Evolutionary conservation across 352 stramenopile species (phyloP), one percentile per base, ranked within the genome.

Genomic region (Pythium coloratum): DNA sequence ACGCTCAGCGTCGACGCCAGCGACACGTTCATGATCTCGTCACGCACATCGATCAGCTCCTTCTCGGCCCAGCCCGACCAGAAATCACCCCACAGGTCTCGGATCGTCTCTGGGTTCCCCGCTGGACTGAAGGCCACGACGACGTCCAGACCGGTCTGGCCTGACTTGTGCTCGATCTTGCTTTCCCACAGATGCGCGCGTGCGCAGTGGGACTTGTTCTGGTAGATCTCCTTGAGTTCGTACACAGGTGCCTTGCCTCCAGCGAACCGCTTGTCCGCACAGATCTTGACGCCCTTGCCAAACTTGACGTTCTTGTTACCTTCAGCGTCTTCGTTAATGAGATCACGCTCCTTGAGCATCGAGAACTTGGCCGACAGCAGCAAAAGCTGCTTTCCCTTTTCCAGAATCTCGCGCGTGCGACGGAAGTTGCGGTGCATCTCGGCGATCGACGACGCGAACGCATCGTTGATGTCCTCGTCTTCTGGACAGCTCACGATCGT

Each of bases 301-400:
- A 94, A 95, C 70, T 88, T 83, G 44, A 94, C 84, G 62, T 94
- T 94, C 72, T 93, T 95, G 78, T 94, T 94, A 55, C 87, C 87
- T 3, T 91, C 69, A 1, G 87, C 87, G 64, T 95, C 87, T 72
- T 91, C 85, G 59, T 94, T 95, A 46, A 95, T 78, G n/a, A 92
- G 55, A 18, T 95, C 87, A 32, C 85, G 90, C 47, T 92, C 85
- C 59, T 94, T 95, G 24, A 93, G 81, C 87, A 95, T 95, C 13
- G 84, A 90, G 36, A 95, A 95, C 60, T 95, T 95, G 61, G 87
- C 87, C 58, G 87, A 91, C 14, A 95, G 72, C 40, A 95, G 69
- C 51, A 95, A 54, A 10, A 95, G 62, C 59, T 89, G 74, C 69
- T 95, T 95, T 30, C 81, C 81, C 53, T 86, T 86, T n/a, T 81